These are phyloP conservation scores for Daldinia eschscholtzii DNA, from an alignment of 2,329 filamentous ascomycete species.

Conservation along the genomic window DNA sequence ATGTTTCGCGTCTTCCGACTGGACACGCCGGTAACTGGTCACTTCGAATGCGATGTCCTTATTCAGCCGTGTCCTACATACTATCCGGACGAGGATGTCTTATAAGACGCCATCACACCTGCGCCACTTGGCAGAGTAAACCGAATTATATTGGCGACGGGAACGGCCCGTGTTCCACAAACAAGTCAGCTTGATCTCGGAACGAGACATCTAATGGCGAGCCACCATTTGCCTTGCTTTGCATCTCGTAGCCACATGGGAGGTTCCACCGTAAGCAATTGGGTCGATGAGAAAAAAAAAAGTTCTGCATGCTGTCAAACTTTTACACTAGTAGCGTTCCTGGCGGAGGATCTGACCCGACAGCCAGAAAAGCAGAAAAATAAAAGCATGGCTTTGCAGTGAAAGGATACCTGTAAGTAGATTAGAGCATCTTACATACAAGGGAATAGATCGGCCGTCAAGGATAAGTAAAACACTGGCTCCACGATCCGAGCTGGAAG, in stretches of 20 bases:
- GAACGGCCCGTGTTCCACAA: conserved; percentile 32
- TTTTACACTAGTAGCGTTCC: not conserved
- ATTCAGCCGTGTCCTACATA: not conserved
- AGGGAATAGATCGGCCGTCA: conserved; percentile 34
- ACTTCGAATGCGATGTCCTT: not conserved
- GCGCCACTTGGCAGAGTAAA: not conserved
- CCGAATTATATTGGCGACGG: conserved; percentile 23
- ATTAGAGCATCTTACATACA: conserved; percentile 17
- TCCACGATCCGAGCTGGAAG: conserved; percentile 31
- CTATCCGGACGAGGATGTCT: not conserved
- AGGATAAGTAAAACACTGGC: conserved; percentile 39
- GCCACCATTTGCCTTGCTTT: conserved; percentile 13
- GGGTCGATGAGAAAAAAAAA: not conserved
- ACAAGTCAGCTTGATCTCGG: conserved; percentile 4
- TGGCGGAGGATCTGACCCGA: conserved; percentile 9
- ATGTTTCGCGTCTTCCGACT: not conserved
- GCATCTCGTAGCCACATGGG: conserved; percentile 1
- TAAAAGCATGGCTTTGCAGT: conserved; percentile 24
- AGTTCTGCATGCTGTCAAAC: not conserved
- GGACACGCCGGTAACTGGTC: not conserved
- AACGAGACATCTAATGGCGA: conserved; percentile 8
- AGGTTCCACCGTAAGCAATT: conserved; percentile 2
- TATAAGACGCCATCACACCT: conserved; percentile 2
- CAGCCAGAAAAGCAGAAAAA: conserved; percentile 9
- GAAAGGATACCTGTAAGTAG: conserved; percentile 11